A percentile compares a stretch with the other conserved stretches of the same genome.
Evolutionary conservation across 495 filamentous ascomycete genomes (phyloP).

Genomic region (Mytilinidion resinicola): DNA sequence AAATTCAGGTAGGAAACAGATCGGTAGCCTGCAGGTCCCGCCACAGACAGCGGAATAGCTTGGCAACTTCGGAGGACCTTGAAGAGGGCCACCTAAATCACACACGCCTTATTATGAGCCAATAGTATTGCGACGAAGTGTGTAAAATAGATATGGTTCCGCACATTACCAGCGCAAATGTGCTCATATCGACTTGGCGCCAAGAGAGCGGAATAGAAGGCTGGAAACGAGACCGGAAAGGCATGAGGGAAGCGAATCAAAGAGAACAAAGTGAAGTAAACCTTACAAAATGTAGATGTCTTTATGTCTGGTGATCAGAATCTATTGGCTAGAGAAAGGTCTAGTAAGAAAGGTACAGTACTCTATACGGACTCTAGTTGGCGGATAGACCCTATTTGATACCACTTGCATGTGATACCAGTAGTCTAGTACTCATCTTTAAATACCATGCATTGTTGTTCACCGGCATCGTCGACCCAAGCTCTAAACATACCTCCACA

Average conservation of each 20-base stretch:
- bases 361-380: too few relatives aligned
- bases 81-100: neutral
- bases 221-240: neutral
- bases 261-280: too few relatives aligned
- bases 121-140: neutral
- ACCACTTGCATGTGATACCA: too few relatives aligned
- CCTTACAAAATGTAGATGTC: too few relatives aligned
- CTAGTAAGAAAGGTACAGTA: too few relatives aligned
- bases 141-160: neutral
- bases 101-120: neutral
- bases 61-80: neutral
- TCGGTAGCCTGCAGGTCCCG: neutral
- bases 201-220: neutral
- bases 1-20: neutral
- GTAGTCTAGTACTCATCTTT: constrained; percentile 16
- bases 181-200: constrained; percentile 15
- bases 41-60: neutral
- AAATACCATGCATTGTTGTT: constrained; percentile 40
- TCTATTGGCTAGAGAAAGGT: too few relatives aligned
- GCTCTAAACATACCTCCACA: constrained; percentile 87
- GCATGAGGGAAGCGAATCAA: too few relatives aligned
- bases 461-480: constrained; percentile 61
- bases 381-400: too few relatives aligned
- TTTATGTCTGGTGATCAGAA: too few relatives aligned
- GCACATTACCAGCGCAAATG: constrained; percentile 11